phyloP scores from a whole-genome alignment of 164 flowering plant genomes.

The Sextonia rubra region DNA sequence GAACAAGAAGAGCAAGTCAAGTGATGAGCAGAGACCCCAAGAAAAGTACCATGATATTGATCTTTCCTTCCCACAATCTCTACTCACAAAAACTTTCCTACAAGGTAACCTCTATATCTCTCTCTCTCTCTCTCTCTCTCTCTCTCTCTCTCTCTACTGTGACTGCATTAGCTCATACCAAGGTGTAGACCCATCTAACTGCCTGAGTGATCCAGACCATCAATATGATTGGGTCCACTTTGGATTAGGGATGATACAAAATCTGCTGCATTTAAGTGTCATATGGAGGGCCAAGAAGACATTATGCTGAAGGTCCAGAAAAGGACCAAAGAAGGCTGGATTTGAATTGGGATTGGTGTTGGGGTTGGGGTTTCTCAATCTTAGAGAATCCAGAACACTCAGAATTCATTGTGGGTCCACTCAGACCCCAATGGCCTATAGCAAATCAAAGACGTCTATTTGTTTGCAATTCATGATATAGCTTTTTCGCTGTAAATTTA shows the following conservation, averaged over 20 bases:
- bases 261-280: not conserved
- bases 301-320: not conserved
- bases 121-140: not conserved
- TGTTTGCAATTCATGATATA: no score
- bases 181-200: no score
- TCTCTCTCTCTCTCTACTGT: not conserved
- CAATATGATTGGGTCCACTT: not conserved
- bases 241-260: not conserved
- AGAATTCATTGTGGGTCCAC: no score
- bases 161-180: not conserved
- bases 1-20: conserved; percentile 39
- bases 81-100: conserved; percentile 66
- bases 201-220: not conserved
- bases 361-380: not conserved
- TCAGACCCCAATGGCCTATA: no score
- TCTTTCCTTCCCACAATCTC: conserved; percentile 74
- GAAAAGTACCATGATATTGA: conserved; percentile 63
- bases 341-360: no score
- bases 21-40: conserved; percentile 31
- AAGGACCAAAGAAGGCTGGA: not conserved
- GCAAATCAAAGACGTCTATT: no score
- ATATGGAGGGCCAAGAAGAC: not conserved
- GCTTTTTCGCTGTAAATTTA: no score
- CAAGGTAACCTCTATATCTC: conserved; percentile 38
- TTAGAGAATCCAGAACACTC: no score